Conservation (phyloP, 2,329 filamentous ascomycete species). For the Xylariaceae sp. region DNA sequence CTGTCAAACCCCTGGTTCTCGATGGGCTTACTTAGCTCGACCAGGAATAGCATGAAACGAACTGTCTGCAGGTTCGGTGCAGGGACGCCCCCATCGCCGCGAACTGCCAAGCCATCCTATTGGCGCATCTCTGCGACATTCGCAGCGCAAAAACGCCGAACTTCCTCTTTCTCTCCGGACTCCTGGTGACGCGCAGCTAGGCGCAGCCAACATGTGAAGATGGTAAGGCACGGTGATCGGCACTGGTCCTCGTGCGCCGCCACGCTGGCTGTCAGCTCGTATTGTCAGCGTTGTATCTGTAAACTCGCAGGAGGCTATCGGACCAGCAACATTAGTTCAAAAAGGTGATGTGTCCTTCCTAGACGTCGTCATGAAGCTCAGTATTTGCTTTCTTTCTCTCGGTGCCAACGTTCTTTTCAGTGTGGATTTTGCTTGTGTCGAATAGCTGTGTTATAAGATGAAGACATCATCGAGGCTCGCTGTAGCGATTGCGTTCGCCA, state of each 20-base stretch:
- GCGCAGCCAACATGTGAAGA: slow-evolving; percentile 2
- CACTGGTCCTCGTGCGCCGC: slow-evolving; percentile 6
- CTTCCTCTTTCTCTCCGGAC: slow-evolving; percentile 22
- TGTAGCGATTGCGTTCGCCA: slow-evolving; percentile 26
- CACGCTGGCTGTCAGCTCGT: slow-evolving; percentile 20
- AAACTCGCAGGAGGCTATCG: not conserved
- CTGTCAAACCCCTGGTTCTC: not conserved
- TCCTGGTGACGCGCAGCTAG: not conserved
- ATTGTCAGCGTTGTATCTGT: not conserved
- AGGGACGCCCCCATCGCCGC: slow-evolving; percentile 10
- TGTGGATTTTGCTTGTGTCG: not conserved
- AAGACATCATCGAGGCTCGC: slow-evolving; percentile 25
- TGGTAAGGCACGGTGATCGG: slow-evolving; percentile 14
- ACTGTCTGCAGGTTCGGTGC: slow-evolving; percentile 18
- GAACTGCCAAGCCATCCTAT: not conserved
- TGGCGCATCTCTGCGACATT: slow-evolving; percentile 13
- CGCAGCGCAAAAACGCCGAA: slow-evolving; percentile 19
- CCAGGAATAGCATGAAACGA: slow-evolving; percentile 28
- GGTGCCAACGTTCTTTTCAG: not conserved
- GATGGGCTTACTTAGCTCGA: slow-evolving; percentile 17
- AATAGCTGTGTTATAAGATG: slow-evolving; percentile 23
- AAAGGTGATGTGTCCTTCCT: slow-evolving; percentile 12
- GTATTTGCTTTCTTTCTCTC: not conserved
- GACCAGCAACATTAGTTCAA: slow-evolving; percentile 12
- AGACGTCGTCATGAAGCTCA: not conserved